These are phyloP conservation scores for Pseudogymnoascus sp. DNA, from an alignment of 2,329 filamentous ascomycete species.

Conservation along the genomic window DNA sequence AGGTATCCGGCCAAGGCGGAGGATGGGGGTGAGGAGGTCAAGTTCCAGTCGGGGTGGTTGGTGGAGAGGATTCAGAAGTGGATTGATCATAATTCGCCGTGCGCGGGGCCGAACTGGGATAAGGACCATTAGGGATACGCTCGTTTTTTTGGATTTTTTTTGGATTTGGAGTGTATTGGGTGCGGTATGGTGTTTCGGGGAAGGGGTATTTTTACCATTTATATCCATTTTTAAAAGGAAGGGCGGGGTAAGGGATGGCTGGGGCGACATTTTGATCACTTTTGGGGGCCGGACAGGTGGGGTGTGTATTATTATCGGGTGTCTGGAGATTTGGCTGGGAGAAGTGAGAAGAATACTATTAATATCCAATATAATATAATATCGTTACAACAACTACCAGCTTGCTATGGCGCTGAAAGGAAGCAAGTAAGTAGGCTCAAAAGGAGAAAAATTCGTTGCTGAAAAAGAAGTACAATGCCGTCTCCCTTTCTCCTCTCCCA, in stretches of 20 bases:
- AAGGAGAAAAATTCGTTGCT: not conserved
- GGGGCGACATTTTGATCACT: not conserved
- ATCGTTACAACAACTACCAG: not conserved
- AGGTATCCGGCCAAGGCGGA: not conserved
- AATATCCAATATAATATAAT: not conserved
- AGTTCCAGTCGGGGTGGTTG: constrained; percentile 12
- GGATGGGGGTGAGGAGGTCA: not conserved
- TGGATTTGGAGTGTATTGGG: not conserved
- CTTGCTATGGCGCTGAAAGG: not conserved
- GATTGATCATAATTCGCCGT: not conserved
- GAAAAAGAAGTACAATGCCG: not conserved
- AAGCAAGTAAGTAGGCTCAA: not conserved
- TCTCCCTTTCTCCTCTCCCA: not conserved
- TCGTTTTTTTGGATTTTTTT: not conserved
- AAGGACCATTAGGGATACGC: not conserved
- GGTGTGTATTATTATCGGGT: not conserved
- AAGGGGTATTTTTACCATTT: not conserved
- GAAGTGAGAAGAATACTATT: not conserved
- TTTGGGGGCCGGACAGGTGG: not conserved
- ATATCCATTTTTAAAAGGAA: not conserved
- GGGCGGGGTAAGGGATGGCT: not conserved
- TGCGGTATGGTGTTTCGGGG: not conserved
- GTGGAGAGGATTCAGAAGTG: constrained; percentile 8
- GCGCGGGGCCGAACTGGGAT: not conserved
- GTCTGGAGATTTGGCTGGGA: not conserved